Conservation (phyloP, 176 grass and related monocot species). For the Oropetium thomaeum region DNA sequence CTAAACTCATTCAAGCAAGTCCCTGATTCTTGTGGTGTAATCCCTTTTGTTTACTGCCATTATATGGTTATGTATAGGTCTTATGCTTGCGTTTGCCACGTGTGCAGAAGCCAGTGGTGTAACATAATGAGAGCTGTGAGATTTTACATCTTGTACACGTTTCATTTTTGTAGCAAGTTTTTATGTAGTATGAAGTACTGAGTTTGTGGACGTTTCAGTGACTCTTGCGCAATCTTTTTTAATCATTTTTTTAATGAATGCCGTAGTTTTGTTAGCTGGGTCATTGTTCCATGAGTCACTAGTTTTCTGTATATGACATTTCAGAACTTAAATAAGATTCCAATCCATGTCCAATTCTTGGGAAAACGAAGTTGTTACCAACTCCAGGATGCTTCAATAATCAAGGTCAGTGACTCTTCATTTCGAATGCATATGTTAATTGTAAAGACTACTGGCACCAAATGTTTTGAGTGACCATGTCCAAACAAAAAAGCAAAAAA, state of each 20-base stretch:
- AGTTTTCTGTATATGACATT: conserved; percentile 42
- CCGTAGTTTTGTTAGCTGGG: background rate
- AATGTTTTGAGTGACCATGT: background rate
- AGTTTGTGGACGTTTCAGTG: conserved; percentile 1
- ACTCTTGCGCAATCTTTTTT: background rate
- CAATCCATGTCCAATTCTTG: conserved; percentile 44
- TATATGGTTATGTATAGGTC: background rate
- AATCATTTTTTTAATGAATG: background rate
- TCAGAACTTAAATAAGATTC: conserved; percentile 79
- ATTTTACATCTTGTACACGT: background rate
- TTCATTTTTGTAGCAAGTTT: too few species aligned
- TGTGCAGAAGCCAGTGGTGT: background rate
- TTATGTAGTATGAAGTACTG: background rate
- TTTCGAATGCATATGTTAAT: conserved; percentile 18
- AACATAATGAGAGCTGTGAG: background rate
- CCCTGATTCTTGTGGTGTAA: background rate
- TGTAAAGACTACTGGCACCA: background rate
- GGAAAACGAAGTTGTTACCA: conserved; percentile 37
- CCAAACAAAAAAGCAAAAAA: too few species aligned
- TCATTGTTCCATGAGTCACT: background rate
- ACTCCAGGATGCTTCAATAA: conserved; percentile 79
- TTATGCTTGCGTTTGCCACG: conserved; percentile 7
- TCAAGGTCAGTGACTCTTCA: conserved; percentile 54
- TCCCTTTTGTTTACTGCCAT: background rate
- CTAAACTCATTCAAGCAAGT: background rate